Evolutionary conservation across 1,284 basidiomycete genomes (phyloP), one percentile per base, ranked within the genome.

Genomic region (Testicularia cyperi): DNA sequence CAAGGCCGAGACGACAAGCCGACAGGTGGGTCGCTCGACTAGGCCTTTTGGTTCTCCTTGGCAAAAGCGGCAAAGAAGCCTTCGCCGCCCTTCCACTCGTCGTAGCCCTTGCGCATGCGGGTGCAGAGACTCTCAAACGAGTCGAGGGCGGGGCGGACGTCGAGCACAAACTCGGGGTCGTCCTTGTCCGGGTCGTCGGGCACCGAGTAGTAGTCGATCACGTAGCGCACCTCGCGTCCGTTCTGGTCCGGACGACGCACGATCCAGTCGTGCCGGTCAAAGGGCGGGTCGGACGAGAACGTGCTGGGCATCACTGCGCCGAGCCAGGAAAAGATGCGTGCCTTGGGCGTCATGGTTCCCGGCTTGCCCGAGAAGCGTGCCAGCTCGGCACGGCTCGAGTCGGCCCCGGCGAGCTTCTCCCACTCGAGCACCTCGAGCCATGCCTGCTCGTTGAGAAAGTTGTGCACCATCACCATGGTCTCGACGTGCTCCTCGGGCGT

Each of bases 251-350:
- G 70, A 38, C 92, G 85, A 26, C 87, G 86, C 47, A 98, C 83
- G 39, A 95, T 80, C 95, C 95, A 99, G 80, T 98, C 94, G 77
- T 98, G 95, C n/a, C 94, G 85, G 77, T 98, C 94, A 72, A 98
- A 98, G 1, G 95, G 94, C 5, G 90, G 88, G 70, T 92, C 87
- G 25, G 85, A 81, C 78, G 90, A 95, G 83, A 95, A 97, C 31
- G 83, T 83, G 10, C 84, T 84, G 5, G 95, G 95, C 64, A 97
- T 83, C 13, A 96, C 71, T 83, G 86, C 88, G 23, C 89, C 91
- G 15, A 90, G 86, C 70, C 88, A 83, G 67, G 90, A 80, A 80
- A 86, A 88, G 41, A 95, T 80, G 22, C 88, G 83, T 4, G 95
- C 95, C 73, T 96, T 96, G 0, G 83, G 83, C 6, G 80, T 81